Conservation (phyloP, 2,329 filamentous ascomycete species). For the Epichloe baconii region DNA sequence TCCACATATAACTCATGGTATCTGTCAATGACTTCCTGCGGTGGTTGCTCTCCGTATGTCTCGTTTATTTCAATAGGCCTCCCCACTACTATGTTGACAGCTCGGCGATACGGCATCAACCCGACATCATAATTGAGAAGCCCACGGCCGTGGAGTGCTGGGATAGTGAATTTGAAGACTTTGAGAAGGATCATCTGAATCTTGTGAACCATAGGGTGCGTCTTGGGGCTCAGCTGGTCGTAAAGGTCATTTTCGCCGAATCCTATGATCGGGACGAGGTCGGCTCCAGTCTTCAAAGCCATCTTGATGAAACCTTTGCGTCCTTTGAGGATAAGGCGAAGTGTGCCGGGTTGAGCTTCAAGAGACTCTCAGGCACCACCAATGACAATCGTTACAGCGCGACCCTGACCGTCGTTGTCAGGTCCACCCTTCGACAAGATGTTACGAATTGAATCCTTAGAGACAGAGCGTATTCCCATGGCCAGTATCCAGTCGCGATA, state of each 20-base stretch:
- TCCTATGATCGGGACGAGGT: slow-evolving; percentile 79
- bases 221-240: slow-evolving; percentile 67
- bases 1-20: slow-evolving; percentile 67
- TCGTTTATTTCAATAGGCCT: slow-evolving; percentile 60
- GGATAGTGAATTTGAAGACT: slow-evolving; percentile 81
- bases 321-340: slow-evolving; percentile 67
- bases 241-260: slow-evolving; percentile 97
- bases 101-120: slow-evolving; percentile 80
- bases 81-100: slow-evolving; percentile 83
- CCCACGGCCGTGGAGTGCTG: slow-evolving; percentile 77
- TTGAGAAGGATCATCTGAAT: slow-evolving; percentile 76
- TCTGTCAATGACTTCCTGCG: slow-evolving; percentile 63
- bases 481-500: slow-evolving; percentile 90
- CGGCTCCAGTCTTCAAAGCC: slow-evolving; percentile 81
- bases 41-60: slow-evolving; percentile 43
- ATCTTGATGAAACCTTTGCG: slow-evolving; percentile 92
- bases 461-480: slow-evolving; percentile 80
- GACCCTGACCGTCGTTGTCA: slow-evolving; percentile 74
- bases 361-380: slow-evolving; percentile 88
- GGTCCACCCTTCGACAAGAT: slow-evolving; percentile 65
- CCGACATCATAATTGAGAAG: slow-evolving; percentile 98
- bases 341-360: slow-evolving; percentile 64
- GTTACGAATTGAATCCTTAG: slow-evolving; percentile 83
- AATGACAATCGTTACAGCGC: slow-evolving; percentile 92
- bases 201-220: slow-evolving; percentile 67